Conservation (phyloP, 2,329 filamentous ascomycete genomes). For the Albophoma yamanashiensis region DNA sequence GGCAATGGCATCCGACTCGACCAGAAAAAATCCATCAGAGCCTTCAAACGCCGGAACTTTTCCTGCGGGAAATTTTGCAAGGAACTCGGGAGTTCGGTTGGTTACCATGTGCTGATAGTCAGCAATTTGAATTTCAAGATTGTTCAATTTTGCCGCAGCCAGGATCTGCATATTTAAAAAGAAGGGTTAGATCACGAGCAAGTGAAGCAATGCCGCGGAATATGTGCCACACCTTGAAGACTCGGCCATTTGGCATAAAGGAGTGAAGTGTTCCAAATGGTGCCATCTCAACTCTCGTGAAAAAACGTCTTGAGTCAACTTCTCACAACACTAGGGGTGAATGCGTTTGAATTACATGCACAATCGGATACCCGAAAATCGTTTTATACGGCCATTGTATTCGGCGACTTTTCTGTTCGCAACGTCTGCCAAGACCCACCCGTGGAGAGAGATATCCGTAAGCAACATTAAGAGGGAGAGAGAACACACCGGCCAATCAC, state of each 20-base stretch:
- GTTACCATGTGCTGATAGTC: slow-evolving; percentile 1
- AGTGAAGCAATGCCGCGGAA: not conserved
- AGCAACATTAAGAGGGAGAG: too few relatives aligned
- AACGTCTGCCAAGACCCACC: too few relatives aligned
- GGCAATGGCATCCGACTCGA: not conserved
- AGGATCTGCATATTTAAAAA: not conserved
- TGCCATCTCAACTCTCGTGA: not conserved
- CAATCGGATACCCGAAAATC: not conserved
- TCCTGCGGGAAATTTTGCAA: not conserved
- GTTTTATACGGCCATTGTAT: not conserved
- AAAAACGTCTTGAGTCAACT: not conserved
- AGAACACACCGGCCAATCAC: not conserved
- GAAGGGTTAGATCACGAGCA: not conserved
- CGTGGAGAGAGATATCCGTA: not conserved
- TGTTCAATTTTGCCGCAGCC: slow-evolving; percentile 1
- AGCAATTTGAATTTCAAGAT: not conserved
- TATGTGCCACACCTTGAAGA: not conserved
- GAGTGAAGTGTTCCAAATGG: not conserved
- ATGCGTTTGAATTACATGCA: not conserved
- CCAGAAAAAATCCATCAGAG: not conserved
- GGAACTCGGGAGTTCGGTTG: not conserved
- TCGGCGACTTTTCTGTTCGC: not conserved
- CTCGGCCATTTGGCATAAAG: slow-evolving; percentile 1
- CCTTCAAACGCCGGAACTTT: slow-evolving; percentile 1
- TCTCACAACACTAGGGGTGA: not conserved